Conservation (phyloP, 2,329 filamentous ascomycete genomes). For the Penicillium concentricum region DNA sequence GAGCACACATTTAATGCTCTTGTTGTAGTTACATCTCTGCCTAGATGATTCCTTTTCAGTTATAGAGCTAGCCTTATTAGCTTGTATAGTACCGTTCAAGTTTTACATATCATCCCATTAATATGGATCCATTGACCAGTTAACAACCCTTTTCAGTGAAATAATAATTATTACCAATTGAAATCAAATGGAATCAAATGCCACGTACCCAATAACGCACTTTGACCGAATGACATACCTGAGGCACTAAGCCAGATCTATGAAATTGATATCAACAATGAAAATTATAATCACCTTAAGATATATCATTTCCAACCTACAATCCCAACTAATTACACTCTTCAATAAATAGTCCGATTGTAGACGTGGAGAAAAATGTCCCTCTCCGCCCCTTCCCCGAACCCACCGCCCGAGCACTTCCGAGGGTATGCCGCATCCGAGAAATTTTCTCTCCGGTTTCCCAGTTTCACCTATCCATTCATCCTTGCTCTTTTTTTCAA, state of each 20-base stretch:
- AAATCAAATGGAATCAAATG: not conserved
- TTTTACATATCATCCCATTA: not conserved
- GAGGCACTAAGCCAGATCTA: not conserved
- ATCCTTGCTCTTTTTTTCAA: constrained; percentile 23
- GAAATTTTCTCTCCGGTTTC: constrained; percentile 42
- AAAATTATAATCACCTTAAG: no score
- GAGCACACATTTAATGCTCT: not conserved
- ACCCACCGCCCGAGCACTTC: constrained; percentile 40
- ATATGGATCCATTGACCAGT: not conserved
- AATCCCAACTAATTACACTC: not conserved
- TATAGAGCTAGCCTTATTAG: not conserved
- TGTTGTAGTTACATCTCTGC: not conserved
- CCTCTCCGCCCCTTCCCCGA: constrained; percentile 25
- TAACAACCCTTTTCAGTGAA: not conserved
- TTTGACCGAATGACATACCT: constrained; percentile 2
- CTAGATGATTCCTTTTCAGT: not conserved
- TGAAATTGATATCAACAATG: not conserved
- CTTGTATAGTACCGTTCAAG: no score
- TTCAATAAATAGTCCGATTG: not conserved
- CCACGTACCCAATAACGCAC: constrained; percentile 4
- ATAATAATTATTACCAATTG: not conserved
- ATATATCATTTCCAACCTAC: not conserved
- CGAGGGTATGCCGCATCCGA: constrained; percentile 42
- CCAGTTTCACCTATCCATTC: constrained; percentile 26
- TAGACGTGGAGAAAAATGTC: constrained; percentile 16